A percentile compares a stretch with the other conserved stretches of the same genome.
These are phyloP conservation scores for Penicillium aurantiogriseum DNA, from an alignment of 2,329 filamentous ascomycete genomes.

Conservation along the genomic window DNA sequence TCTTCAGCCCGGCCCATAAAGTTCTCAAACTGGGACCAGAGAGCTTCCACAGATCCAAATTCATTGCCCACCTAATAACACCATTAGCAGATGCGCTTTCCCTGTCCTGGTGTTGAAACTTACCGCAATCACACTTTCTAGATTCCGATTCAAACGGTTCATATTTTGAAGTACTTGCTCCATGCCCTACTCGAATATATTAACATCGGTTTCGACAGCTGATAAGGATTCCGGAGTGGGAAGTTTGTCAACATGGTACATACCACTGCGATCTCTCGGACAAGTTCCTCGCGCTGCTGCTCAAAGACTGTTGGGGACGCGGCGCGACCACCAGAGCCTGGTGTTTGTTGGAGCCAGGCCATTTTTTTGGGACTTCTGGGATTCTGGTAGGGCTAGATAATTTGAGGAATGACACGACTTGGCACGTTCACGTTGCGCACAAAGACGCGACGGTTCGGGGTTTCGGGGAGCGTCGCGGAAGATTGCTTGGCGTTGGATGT, in stretches of 20 bases:
- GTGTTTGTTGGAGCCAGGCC: slow-evolving; percentile 20
- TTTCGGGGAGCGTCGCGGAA: not conserved
- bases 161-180: slow-evolving; percentile 93
- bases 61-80: slow-evolving; percentile 79
- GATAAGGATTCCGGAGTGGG: not conserved
- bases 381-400: not conserved
- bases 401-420: not conserved
- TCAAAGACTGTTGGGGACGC: slow-evolving; percentile 40
- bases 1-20: slow-evolving; percentile 77
- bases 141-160: slow-evolving; percentile 87
- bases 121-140: slow-evolving; percentile 89
- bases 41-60: slow-evolving; percentile 91
- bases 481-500: not conserved
- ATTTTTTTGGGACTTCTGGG: slow-evolving; percentile 2
- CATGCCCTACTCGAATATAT: slow-evolving; percentile 54
- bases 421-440: not conserved
- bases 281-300: slow-evolving; percentile 43
- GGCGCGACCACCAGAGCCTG: slow-evolving; percentile 17
- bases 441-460: not conserved
- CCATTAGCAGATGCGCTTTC: not conserved
- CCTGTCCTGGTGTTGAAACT: slow-evolving; percentile 25
- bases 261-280: slow-evolving; percentile 46
- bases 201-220: not conserved
- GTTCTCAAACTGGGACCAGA: slow-evolving; percentile 96
- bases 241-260: slow-evolving; percentile 28